phyloP scores from a whole-genome alignment of 1,284 basidiomycete genomes.

The Meripilus lineatus region DNA sequence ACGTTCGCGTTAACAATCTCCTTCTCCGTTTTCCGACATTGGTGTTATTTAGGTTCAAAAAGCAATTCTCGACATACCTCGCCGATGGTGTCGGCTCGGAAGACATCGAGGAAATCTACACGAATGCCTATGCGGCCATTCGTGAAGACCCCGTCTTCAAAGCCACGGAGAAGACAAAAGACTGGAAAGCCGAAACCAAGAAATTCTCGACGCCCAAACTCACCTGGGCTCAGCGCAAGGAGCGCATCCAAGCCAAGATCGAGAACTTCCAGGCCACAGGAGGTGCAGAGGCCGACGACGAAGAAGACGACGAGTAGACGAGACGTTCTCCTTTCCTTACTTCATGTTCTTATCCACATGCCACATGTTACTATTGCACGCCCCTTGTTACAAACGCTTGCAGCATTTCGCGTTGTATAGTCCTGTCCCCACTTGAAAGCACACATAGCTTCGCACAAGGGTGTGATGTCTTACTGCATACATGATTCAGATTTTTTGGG shows the following conservation, averaged over 20 bases:
- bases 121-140: constrained; percentile 88
- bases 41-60: constrained; percentile 77
- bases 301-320: constrained; percentile 54
- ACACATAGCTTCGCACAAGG: no score
- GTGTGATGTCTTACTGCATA: no score
- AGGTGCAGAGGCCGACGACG: constrained; percentile 41
- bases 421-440: no score
- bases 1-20: no score
- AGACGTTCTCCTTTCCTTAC: no score
- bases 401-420: no score
- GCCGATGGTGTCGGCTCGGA: constrained; percentile 94
- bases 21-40: neutral
- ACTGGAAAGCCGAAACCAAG: constrained; percentile 88
- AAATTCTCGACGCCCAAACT: constrained; percentile 75
- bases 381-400: no score
- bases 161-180: constrained; percentile 86
- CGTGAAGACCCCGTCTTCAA: constrained; percentile 93
- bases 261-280: constrained; percentile 75
- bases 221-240: constrained; percentile 75
- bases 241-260: constrained; percentile 79
- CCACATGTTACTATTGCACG: no score
- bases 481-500: no score
- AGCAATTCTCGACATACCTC: constrained; percentile 95
- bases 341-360: no score
- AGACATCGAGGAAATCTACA: constrained; percentile 97